Conservation (phyloP, 163 green algal species). For the Scenedesmus sp. region DNA sequence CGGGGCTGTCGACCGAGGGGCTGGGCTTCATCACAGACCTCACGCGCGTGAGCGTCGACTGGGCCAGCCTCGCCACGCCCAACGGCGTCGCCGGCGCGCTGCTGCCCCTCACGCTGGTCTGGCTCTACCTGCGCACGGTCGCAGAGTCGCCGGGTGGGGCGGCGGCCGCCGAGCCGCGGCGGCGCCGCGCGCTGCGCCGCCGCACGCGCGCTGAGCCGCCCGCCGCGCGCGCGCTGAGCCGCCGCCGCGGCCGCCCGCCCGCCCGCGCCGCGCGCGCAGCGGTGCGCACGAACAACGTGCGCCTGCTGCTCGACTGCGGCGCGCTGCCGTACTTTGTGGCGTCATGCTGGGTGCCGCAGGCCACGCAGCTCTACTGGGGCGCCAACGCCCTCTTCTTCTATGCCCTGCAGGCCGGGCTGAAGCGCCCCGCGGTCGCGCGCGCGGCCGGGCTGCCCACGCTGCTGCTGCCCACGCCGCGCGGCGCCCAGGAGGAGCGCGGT, state of each 20-base stretch:
- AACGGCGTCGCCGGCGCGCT: constrained; percentile 26
- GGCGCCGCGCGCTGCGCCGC: background rate
- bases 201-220: background rate
- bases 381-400: constrained; percentile 15
- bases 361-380: constrained; percentile 46
- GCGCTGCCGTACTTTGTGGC: constrained; percentile 22
- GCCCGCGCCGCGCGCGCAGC: background rate
- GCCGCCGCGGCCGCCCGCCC: too few relatives aligned
- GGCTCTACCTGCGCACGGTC: constrained; percentile 3
- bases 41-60: constrained; percentile 47
- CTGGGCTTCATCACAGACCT: constrained; percentile 78
- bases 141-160: constrained; percentile 6
- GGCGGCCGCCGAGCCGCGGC: background rate
- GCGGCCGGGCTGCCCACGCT: constrained; percentile 1
- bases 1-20: constrained; percentile 69
- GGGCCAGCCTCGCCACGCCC: background rate
- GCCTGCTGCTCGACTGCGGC: constrained; percentile 1
- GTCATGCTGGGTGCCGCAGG: constrained; percentile 20
- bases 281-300: background rate
- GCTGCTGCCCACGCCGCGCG: constrained; percentile 19
- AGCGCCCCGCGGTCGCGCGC: background rate
- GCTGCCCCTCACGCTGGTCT: constrained; percentile 25
- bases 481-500: constrained; percentile 11
- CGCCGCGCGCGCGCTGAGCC: too few relatives aligned
- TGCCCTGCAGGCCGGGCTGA: constrained; percentile 16